Conservation (phyloP, 1,284 basidiomycete species). For the Butyriboletus appendiculatus region DNA sequence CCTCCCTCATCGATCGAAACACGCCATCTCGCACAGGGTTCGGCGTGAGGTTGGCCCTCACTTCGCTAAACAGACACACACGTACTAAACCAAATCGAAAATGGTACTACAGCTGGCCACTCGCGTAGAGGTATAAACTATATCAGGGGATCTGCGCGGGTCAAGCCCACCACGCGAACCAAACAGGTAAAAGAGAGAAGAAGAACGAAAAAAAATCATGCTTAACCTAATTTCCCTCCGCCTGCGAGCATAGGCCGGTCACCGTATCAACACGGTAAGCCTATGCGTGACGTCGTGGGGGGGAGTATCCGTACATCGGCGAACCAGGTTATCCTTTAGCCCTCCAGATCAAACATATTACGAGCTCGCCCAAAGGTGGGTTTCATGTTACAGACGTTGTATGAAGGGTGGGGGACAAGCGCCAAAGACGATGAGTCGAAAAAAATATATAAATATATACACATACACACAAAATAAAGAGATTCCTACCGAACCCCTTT, state of each 20-base stretch:
- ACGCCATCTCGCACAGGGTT: neutral
- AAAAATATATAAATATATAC: neutral
- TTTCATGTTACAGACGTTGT: no score
- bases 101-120: neutral
- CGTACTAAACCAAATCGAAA: no score
- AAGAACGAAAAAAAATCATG: neutral
- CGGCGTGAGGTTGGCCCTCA: constrained; percentile 21
- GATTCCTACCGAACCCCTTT: constrained; percentile 4
- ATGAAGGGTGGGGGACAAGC: no score
- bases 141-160: constrained; percentile 7
- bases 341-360: neutral
- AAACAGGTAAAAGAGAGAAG: neutral
- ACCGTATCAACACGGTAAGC: constrained; percentile 17
- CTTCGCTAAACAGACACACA: constrained; percentile 12
- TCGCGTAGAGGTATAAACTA: constrained; percentile 4
- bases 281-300: constrained; percentile 19
- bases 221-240: constrained; percentile 9
- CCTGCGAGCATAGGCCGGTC: neutral
- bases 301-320: constrained; percentile 13
- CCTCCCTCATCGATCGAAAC: neutral
- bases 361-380: no score
- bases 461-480: neutral
- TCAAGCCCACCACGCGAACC: neutral
- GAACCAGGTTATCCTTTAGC: neutral
- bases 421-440: no score